Base-by-base conservation (phyloP, 176 grass and related monocot genomes). In the Musa acuminata region DNA sequence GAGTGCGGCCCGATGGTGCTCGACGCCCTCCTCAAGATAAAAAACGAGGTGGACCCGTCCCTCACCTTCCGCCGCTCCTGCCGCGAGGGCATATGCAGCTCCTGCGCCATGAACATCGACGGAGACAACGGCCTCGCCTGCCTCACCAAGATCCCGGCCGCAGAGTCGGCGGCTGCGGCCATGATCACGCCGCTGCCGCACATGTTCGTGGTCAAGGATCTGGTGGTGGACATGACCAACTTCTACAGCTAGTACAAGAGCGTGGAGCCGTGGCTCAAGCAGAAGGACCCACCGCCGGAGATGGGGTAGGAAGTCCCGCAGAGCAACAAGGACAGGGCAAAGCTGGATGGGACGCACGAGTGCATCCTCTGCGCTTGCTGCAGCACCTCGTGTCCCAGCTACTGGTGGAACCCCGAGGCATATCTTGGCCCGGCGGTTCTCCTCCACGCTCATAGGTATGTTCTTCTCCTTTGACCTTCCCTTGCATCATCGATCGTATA, bases 351-450 rank as follows among this genome's bases (percentile, higher is more conserved):
- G 65, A 96, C 92, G 92, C 92, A 96, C 64, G 92, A 96, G 78
- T 96, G 92, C 75, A 96, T 96, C 82, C 89, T 96, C 52, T 96
- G 89, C 63, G 90, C 94, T 8, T 97, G 94, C 77, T 97, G 90
- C 79, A 87, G 85, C 71, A 93, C 94, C 25, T 90, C 94, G 0
- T 93, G 90, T 85, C 94, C 94, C 0, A 93, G 87, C 74, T 97
- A 97, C 79, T 97, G 87, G 94, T 97, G 94, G 94, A 97, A 97
- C 72, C 90, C 90, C 0, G 94, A 97, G 79, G 83, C 83, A 20
- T 97, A 97, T 24, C 90, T 97, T 53, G 90, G 90, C 51, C 90
- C 94, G 0, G 90, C 94, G 2, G 87, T 87, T 5, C 87, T 91
- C 67, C 87, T 97, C 77, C 90, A 93, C 51, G 87, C 94, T 52